Evolutionary conservation across 2,329 filamentous ascomycete species (phyloP).

Genomic region (Neonectria ditissima): DNA sequence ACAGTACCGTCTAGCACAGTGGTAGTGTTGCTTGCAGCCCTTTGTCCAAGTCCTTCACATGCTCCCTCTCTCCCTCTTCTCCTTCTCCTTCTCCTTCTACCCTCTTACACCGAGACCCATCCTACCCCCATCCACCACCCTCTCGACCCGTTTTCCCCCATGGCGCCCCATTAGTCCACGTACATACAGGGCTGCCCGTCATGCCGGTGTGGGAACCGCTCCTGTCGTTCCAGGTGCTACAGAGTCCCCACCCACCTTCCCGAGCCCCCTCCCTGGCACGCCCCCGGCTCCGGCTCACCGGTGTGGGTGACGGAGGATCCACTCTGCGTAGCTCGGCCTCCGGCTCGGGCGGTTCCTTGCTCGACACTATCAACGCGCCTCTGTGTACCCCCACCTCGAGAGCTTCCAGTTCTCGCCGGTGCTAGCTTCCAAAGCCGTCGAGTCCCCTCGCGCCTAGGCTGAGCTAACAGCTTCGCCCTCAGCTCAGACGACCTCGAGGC

Average conservation of each 20-base stretch:
- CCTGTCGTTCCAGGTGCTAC: conserved; percentile 27
- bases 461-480: conserved; percentile 18
- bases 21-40: background rate
- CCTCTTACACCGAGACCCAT: conserved; percentile 32
- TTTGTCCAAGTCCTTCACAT: conserved; percentile 3
- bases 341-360: conserved; percentile 27
- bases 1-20: background rate
- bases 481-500: conserved; percentile 12
- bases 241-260: conserved; percentile 25
- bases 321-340: conserved; percentile 31
- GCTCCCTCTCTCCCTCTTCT: conserved; percentile 3
- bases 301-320: conserved; percentile 37
- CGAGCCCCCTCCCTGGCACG: conserved; percentile 11
- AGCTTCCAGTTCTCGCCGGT: conserved; percentile 23
- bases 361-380: conserved; percentile 6
- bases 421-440: conserved; percentile 28
- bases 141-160: conserved; percentile 30
- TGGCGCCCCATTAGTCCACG: conserved; percentile 38
- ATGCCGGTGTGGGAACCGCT: conserved; percentile 30
- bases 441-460: conserved; percentile 35
- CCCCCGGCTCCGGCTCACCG: conserved; percentile 40
- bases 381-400: conserved; percentile 35
- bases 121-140: conserved; percentile 20
- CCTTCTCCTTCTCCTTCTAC: background rate
- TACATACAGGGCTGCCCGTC: conserved; percentile 31